Base-by-base conservation (phyloP, 2,329 filamentous ascomycete genomes). In the Arthrobotrys conoides region DNA sequence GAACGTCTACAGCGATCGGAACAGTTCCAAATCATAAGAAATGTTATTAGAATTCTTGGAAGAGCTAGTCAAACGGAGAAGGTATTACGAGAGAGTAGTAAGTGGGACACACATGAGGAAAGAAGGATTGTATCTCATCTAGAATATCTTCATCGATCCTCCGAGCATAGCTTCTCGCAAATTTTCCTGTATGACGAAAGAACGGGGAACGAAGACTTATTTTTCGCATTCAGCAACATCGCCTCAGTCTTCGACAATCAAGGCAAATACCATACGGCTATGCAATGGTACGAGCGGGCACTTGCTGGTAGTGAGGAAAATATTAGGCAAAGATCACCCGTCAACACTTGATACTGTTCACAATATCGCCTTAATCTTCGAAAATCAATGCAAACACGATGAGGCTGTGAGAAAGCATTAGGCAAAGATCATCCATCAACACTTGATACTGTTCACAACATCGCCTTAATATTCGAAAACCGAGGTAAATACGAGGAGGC, bases 351-450 rank as follows among this genome's bases (percentile, higher is more conserved):
- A 16, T 5, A n/a, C 5, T 16, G 14, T 18, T 18, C 8, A n/a
- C 33, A 24, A 24, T n/a, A 41, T 44, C 33, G 55, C 33, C 4
- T 22, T 10, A 8, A 18, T 61, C 33, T 55, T 33, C 24, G 0
- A 51, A 0, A 14, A 27, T 10, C 22, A 27, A 27, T 4, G 48
- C 20, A 27, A 27, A 16, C 27, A 51, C 22, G 48, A 51, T 20
- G 10, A 12, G 48, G 48, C 48, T 9, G 2, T 51, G 63, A 79
- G 67, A 69, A 76, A 10, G 6, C 27, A 14, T 22, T 78, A 9
- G 59, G 69, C 48, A 61, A 53, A 46, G 22, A 71, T 14, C 67
- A 71, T 24, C 51, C 20, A 3, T n/a, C n/a, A 16, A 71, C 68
- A 44, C 46, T 44, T 44, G 3, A 16, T 6, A 44, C 12, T 16